Evolutionary conservation across 441 rosid genomes (phyloP).

Genomic region (Melastoma candidum): DNA sequence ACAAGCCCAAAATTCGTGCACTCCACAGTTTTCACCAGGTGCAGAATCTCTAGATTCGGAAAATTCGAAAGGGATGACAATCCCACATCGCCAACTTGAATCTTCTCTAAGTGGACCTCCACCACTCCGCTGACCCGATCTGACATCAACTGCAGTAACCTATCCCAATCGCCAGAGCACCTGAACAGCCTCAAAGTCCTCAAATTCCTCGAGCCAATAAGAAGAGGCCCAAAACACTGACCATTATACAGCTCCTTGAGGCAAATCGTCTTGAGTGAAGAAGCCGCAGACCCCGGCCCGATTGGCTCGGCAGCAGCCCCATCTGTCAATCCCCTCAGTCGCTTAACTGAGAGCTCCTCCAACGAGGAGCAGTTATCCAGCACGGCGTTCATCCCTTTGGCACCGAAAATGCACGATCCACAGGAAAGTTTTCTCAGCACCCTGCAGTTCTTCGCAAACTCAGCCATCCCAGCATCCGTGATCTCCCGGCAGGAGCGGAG

Average conservation of each 20-base stretch:
- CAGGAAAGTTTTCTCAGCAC: too few species aligned
- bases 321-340: too few species aligned
- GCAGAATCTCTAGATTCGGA: conserved; percentile 23
- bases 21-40: conserved; percentile 24
- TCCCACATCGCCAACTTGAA: conserved; percentile 28
- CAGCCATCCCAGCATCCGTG: too few species aligned
- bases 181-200: conserved; percentile 23
- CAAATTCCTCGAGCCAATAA: conserved; percentile 22
- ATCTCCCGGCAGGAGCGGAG: too few species aligned
- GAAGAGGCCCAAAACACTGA: conserved; percentile 27
- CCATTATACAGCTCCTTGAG: conserved; percentile 28
- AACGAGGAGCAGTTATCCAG: too few species aligned
- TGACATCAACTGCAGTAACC: conserved; percentile 20
- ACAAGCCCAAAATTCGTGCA: conserved; percentile 26
- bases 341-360: too few species aligned
- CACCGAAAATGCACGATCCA: too few species aligned
- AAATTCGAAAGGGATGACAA: conserved; percentile 21
- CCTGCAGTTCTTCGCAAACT: too few species aligned
- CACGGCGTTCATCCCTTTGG: too few species aligned
- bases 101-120: conserved; percentile 25
- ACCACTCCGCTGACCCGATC: conserved; percentile 16
- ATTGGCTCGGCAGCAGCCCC: too few species aligned
- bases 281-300: conserved; percentile 14
- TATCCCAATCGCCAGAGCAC: conserved; percentile 26
- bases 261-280: conserved; percentile 23